Percentiles rank a stretch among this genome's conserved stretches.
These are phyloP conservation scores for Botrytis galanthina DNA, from an alignment of 2,329 filamentous ascomycete species.

Conservation along the genomic window DNA sequence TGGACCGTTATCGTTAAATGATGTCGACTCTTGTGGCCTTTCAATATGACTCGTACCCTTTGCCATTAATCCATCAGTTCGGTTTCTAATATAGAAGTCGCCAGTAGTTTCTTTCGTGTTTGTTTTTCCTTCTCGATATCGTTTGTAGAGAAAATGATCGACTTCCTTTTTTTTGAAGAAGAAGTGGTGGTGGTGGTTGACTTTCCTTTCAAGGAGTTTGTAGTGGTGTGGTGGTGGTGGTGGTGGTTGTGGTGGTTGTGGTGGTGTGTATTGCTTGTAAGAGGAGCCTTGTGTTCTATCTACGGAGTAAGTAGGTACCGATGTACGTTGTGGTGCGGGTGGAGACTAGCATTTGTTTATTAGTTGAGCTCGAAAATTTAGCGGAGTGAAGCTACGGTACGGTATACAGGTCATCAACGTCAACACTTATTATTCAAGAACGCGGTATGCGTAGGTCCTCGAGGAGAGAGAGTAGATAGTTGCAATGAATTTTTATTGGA, in stretches of 20 bases:
- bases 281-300: neutral
- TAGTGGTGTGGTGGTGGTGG: neutral
- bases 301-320: neutral
- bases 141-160: neutral
- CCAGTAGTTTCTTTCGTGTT: constrained; percentile 4
- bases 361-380: neutral
- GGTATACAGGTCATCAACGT: neutral
- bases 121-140: neutral
- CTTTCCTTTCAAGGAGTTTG: neutral
- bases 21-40: constrained; percentile 22
- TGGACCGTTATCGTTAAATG: constrained; percentile 21
- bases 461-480: neutral
- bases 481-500: neutral
- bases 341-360: neutral
- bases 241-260: neutral
- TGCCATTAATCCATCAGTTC: constrained; percentile 22
- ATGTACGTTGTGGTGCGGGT: neutral
- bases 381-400: neutral
- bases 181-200: neutral
- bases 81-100: constrained; percentile 12
- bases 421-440: neutral
- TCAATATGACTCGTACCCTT: constrained; percentile 22
- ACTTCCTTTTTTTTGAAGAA: neutral
- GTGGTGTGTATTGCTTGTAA: neutral
- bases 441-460: too few species aligned